These are phyloP conservation scores for Lactarius indigo DNA, from an alignment of 768 basidiomycete genomes.

Conservation along the genomic window DNA sequence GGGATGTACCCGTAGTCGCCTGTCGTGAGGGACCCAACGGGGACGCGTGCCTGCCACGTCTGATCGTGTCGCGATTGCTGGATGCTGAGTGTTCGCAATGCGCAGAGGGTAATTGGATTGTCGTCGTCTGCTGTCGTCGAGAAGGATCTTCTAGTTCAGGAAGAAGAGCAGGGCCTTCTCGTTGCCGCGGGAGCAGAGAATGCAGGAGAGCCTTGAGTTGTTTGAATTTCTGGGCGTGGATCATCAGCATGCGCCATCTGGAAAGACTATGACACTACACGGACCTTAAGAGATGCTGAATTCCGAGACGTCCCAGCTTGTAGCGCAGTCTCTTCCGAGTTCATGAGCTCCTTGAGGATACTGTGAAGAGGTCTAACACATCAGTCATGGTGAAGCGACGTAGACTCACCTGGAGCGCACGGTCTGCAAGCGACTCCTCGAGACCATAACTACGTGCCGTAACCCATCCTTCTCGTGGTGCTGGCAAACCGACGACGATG, in stretches of 20 bases:
- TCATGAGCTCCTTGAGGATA: constrained; percentile 23
- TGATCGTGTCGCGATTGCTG: constrained; percentile 15
- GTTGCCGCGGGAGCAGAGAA: constrained; percentile 18
- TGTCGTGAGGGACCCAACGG: constrained; percentile 4
- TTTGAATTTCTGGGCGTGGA: constrained; percentile 13
- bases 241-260: neutral
- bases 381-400: neutral
- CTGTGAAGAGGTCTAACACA: neutral
- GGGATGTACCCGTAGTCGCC: constrained; percentile 24
- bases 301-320: constrained; percentile 2
- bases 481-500: constrained; percentile 21
- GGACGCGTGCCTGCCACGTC: constrained; percentile 20
- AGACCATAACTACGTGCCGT: constrained; percentile 21
- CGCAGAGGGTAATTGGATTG: constrained; percentile 17
- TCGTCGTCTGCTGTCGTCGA: constrained; percentile 21
- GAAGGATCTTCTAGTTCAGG: constrained; percentile 23
- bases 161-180: constrained; percentile 12
- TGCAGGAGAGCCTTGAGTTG: constrained; percentile 22
- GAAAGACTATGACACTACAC: neutral
- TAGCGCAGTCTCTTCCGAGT: constrained; percentile 13
- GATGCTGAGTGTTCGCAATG: constrained; percentile 19
- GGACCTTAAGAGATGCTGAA: constrained; percentile 2
- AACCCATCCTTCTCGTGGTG: constrained; percentile 21
- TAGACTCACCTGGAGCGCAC: constrained; percentile 18
- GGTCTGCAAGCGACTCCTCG: constrained; percentile 20